A percentile compares a stretch with the other conserved stretches of the same genome.
phyloP scores from a whole-genome alignment of 1,284 basidiomycete species.

The Apiotrichum mycotoxinovorans region DNA sequence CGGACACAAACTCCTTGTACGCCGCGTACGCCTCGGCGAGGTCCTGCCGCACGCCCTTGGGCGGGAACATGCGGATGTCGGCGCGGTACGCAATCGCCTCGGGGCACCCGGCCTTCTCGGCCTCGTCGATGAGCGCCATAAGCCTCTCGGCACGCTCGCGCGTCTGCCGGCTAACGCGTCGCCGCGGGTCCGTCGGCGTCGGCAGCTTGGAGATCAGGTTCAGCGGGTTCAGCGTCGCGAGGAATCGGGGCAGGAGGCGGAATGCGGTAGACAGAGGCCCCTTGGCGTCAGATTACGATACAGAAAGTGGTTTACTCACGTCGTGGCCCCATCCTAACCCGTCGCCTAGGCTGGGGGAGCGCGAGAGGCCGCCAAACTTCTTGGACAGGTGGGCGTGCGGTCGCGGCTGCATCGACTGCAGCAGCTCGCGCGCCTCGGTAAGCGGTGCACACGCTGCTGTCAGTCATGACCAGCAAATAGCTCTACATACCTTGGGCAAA shows the following conservation, averaged over 20 bases:
- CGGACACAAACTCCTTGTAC: conserved; percentile 46
- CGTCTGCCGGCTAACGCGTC: conserved; percentile 16
- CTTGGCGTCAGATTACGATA: conserved; percentile 14
- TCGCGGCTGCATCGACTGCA: conserved; percentile 27
- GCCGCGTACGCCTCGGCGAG: conserved; percentile 28
- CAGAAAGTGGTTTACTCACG: conserved; percentile 12
- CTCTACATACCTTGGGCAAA: not conserved
- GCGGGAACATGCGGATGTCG: conserved; percentile 60
- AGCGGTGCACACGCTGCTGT: conserved; percentile 28
- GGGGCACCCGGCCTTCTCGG: conserved; percentile 68
- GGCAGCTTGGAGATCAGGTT: conserved; percentile 6
- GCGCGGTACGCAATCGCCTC: conserved; percentile 72
- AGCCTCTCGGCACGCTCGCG: conserved; percentile 62
- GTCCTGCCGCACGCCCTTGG: conserved; percentile 40
- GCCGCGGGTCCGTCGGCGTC: conserved; percentile 7
- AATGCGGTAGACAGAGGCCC: conserved; percentile 41
- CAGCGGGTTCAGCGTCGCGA: conserved; percentile 37
- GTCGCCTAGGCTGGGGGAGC: conserved; percentile 30
- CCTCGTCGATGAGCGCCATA: conserved; percentile 69
- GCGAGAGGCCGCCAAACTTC: conserved; percentile 21
- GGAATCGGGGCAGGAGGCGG: conserved; percentile 32
- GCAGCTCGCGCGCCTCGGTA: conserved; percentile 28
- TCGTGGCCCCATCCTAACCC: conserved; percentile 39
- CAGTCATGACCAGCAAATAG: not conserved
- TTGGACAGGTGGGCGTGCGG: conserved; percentile 27